Conservation (phyloP, 2,329 filamentous ascomycete genomes). For the Ascochyta fabae region DNA sequence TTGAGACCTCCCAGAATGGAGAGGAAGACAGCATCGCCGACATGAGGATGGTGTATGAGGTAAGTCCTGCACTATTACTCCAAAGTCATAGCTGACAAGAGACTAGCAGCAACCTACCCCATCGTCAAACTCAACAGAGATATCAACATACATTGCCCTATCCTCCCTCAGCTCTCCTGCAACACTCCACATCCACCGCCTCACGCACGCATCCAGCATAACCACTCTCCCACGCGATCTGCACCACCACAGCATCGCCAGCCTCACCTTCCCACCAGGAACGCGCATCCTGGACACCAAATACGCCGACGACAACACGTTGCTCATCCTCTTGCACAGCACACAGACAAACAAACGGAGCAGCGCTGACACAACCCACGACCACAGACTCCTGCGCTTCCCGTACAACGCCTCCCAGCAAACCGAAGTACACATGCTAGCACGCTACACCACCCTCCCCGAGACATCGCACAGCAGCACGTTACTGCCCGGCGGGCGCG, state of each 20-base stretch:
- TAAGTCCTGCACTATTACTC: slow-evolving; percentile 28
- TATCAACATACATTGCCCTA: slow-evolving; percentile 40
- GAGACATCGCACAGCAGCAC: background rate
- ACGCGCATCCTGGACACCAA: slow-evolving; percentile 64
- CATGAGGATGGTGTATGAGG: slow-evolving; percentile 63
- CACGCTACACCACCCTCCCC: slow-evolving; percentile 12
- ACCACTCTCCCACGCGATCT: slow-evolving; percentile 44
- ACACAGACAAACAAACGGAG: background rate
- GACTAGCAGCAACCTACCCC: slow-evolving; percentile 3
- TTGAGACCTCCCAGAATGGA: slow-evolving; percentile 47
- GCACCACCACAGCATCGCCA: slow-evolving; percentile 59
- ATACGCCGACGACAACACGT: slow-evolving; percentile 67
- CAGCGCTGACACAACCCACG: background rate
- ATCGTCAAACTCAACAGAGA: slow-evolving; percentile 3
- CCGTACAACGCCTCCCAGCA: slow-evolving; percentile 25
- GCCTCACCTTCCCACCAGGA: slow-evolving; percentile 48
- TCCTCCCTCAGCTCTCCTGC: slow-evolving; percentile 12
- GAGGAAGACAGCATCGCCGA: slow-evolving; percentile 54
- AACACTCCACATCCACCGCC: slow-evolving; percentile 38
- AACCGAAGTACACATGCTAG: background rate
- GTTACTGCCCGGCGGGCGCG: slow-evolving; percentile 14
- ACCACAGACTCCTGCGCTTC: slow-evolving; percentile 25
- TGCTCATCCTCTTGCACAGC: slow-evolving; percentile 65
- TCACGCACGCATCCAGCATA: slow-evolving; percentile 50
- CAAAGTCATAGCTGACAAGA: slow-evolving; percentile 15